These are phyloP conservation scores for Hyphopichia fennica DNA, from an alignment of 1,139 yeast genomes.

Conservation along the genomic window DNA sequence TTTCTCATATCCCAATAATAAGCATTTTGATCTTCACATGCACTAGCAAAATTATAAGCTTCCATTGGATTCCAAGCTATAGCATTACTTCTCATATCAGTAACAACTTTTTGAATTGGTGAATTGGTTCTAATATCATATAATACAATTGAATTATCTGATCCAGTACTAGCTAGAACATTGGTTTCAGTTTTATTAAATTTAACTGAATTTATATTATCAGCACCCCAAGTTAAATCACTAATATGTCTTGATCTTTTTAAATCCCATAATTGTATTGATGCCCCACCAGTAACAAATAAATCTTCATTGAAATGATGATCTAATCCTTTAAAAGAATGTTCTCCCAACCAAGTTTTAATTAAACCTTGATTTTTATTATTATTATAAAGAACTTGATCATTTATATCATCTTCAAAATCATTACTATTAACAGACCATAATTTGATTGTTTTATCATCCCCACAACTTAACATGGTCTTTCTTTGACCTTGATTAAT, in stretches of 20 bases:
- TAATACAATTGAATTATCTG: slow-evolving; percentile 85
- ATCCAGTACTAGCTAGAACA: slow-evolving; percentile 85
- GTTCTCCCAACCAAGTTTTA: slow-evolving; percentile 80
- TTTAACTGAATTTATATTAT: slow-evolving; percentile 76
- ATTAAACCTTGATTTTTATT: slow-evolving; percentile 47
- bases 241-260: slow-evolving; percentile 74
- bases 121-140: slow-evolving; percentile 92
- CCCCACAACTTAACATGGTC: slow-evolving; percentile 76
- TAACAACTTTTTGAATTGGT: slow-evolving; percentile 88
- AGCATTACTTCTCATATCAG: slow-evolving; percentile 80
- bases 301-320: slow-evolving; percentile 73
- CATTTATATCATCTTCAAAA: slow-evolving; percentile 36
- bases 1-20: slow-evolving; percentile 97
- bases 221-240: slow-evolving; percentile 94
- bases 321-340: slow-evolving; percentile 82
- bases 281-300: slow-evolving; percentile 92
- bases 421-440: slow-evolving; percentile 62
- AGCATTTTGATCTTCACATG: slow-evolving; percentile 91
- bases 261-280: slow-evolving; percentile 87
- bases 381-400: slow-evolving; percentile 34
- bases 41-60: slow-evolving; percentile 90
- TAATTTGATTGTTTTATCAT: slow-evolving; percentile 83
- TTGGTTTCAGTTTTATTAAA: slow-evolving; percentile 92
- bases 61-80: slow-evolving; percentile 98
- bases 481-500: slow-evolving; percentile 30